Base-by-base conservation (phyloP, 352 stramenopile genomes). In the Globisporangium nodosum region DNA sequence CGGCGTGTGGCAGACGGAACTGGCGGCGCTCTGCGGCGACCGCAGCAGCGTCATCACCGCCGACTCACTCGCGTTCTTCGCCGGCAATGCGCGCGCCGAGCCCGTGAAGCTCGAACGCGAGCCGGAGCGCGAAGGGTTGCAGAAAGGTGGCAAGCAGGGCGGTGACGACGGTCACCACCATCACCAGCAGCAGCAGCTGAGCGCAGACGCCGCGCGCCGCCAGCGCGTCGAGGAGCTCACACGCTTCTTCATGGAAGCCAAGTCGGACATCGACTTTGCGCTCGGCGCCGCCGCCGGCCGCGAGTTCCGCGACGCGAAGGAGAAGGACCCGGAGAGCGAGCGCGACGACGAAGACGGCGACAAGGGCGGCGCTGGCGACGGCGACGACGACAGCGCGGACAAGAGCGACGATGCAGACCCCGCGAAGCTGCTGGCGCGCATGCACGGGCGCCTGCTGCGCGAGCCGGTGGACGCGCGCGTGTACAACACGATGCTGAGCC, bases 161-260 rank as follows among this genome's bases (percentile, higher is more conserved):
- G 37, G 37, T 4, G 37, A 43, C 13, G 37, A 18, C 37, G 12
- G 37, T 12, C 37, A 40, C 35, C 66, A 40, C 9, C 35, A 40
- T 7, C 35, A 43, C 4, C 66, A 85, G 51, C 74, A 91, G 50
- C 80, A 92, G 20, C 59, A 88, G 40, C 67, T 94, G 49, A 87
- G 72, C 56, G 83, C 84, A 5, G 86, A 95, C 56, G 78, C 84
- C 3, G 84, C 82, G 37, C 73, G 86, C 4, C 69, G 83, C 18
- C 84, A 94, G 63, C 82, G 84, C 40, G 86, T 95, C 6, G 86
- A 95, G 64, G 86, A 95, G 56, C 71, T 95, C 37, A 94, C 86
- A 50, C 71, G 86, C 1, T 95, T 95, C 65, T 95, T 95, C 56
- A 93, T 95, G 84, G 86, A 95, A 58, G 82, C 84, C 56, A 95